Percentiles rank a stretch among this genome's conserved stretches.
These are phyloP conservation scores for Debaryomyces prosopidis DNA, from an alignment of 805 yeast species.

Conservation along the genomic window DNA sequence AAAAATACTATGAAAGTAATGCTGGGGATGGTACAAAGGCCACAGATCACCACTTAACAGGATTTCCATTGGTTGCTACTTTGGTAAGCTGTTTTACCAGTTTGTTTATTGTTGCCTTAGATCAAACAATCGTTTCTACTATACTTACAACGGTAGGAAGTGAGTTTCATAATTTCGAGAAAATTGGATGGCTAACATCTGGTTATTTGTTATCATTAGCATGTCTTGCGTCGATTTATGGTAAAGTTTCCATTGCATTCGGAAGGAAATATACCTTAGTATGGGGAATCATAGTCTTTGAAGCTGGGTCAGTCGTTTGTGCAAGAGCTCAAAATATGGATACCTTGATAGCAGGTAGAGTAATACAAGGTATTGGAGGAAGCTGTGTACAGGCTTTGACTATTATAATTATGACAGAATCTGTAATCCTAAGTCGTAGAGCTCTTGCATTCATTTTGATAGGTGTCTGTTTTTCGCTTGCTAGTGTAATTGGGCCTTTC, in stretches of 20 bases:
- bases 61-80: slow-evolving; percentile 24
- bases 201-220: slow-evolving; percentile 58
- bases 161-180: slow-evolving; percentile 49
- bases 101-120: slow-evolving; percentile 48
- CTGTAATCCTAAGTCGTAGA: slow-evolving; percentile 45
- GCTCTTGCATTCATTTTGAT: slow-evolving; percentile 39
- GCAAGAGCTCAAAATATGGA: slow-evolving; percentile 58
- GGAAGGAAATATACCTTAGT: slow-evolving; percentile 56
- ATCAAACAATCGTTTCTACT: slow-evolving; percentile 59
- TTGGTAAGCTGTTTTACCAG: slow-evolving; percentile 28
- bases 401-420: slow-evolving; percentile 57
- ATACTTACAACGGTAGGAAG: slow-evolving; percentile 50
- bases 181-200: slow-evolving; percentile 59
- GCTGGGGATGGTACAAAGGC: slow-evolving; percentile 45
- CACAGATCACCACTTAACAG: slow-evolving; percentile 33
- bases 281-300: slow-evolving; percentile 52
- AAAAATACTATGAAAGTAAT: slow-evolving; percentile 33
- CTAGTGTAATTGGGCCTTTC: slow-evolving; percentile 61
- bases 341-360: slow-evolving; percentile 70
- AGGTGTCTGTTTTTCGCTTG: slow-evolving; percentile 47
- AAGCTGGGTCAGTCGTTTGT: slow-evolving; percentile 59
- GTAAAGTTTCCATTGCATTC: slow-evolving; percentile 53
- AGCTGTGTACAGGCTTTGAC: slow-evolving; percentile 64
- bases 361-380: slow-evolving; percentile 70
- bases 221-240: slow-evolving; percentile 56